A percentile compares a stretch with the other conserved stretches of the same genome.
These are phyloP conservation scores for Colletotrichum lini DNA, from an alignment of 2,329 filamentous ascomycete species.

Conservation along the genomic window DNA sequence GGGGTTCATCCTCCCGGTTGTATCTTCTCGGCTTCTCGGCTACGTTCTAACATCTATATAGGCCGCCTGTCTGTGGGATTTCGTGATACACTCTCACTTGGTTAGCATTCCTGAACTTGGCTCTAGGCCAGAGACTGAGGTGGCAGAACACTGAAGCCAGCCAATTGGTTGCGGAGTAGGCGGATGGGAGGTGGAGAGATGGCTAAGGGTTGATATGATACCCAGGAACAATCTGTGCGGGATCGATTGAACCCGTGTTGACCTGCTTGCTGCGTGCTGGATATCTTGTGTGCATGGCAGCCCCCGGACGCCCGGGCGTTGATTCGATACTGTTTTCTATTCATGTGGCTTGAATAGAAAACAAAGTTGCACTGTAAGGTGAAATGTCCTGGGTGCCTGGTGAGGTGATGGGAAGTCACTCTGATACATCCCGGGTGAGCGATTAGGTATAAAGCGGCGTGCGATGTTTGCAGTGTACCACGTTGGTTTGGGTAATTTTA, in stretches of 20 bases:
- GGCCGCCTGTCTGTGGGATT: not conserved
- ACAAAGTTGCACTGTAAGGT: not conserved
- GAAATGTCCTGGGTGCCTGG: not conserved
- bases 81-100: not conserved
- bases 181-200: too few species aligned
- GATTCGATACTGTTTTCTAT: slow-evolving; percentile 27
- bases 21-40: not conserved
- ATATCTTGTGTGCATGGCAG: not conserved
- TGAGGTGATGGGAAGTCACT: not conserved
- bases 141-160: not conserved
- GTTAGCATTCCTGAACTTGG: not conserved
- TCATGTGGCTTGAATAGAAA: slow-evolving; percentile 35
- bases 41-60: not conserved
- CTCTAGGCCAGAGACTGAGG: not conserved
- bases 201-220: not conserved
- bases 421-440: slow-evolving; percentile 1
- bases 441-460: not conserved
- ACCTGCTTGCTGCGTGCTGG: not conserved
- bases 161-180: not conserved
- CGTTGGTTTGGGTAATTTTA: not conserved
- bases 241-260: not conserved
- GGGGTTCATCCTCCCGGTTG: not conserved
- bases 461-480: not conserved
- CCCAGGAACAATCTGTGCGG: not conserved
- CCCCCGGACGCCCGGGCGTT: not conserved